Evolutionary conservation across 768 basidiomycete genomes (phyloP).

Genomic region (Kwoniella bestiolae): DNA sequence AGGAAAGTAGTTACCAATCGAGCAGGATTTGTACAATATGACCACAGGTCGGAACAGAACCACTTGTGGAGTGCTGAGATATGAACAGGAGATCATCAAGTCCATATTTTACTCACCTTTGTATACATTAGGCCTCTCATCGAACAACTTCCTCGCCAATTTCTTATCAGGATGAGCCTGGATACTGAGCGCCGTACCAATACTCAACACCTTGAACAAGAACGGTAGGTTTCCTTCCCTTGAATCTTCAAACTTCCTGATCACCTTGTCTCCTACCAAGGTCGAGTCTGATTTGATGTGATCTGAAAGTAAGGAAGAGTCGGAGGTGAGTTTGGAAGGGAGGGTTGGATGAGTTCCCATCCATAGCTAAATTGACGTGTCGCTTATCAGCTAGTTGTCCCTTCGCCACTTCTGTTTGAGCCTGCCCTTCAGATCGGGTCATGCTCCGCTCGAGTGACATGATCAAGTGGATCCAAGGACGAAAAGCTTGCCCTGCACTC

Average conservation of each 20-base stretch:
- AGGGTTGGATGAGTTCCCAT: constrained; percentile 94
- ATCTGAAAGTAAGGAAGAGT: constrained; percentile 63
- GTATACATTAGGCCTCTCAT: constrained; percentile 77
- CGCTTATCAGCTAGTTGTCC: no score
- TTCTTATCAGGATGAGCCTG: constrained; percentile 89
- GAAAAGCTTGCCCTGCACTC: constrained; percentile 49
- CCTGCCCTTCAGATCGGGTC: no score
- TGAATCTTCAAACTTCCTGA: constrained; percentile 60
- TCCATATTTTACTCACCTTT: constrained; percentile 74
- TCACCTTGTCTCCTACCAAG: constrained; percentile 69
- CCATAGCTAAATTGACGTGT: constrained; percentile 85
- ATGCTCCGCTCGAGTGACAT: no score
- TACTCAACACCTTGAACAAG: constrained; percentile 88
- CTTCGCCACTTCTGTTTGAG: no score
- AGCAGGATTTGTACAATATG: no score
- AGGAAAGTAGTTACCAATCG: no score
- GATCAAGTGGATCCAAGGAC: no score
- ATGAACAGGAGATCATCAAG: background rate
- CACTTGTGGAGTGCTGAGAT: background rate
- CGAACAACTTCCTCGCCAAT: constrained; percentile 73
- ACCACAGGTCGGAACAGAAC: no score
- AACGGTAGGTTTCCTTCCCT: constrained; percentile 80
- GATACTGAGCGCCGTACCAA: constrained; percentile 85
- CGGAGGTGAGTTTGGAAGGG: constrained; percentile 62
- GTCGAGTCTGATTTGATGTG: constrained; percentile 70